A percentile compares a stretch with the other conserved stretches of the same genome.
These are phyloP conservation scores for Andrographis paniculata DNA, from an alignment of 305 asterid species.

Conservation along the genomic window DNA sequence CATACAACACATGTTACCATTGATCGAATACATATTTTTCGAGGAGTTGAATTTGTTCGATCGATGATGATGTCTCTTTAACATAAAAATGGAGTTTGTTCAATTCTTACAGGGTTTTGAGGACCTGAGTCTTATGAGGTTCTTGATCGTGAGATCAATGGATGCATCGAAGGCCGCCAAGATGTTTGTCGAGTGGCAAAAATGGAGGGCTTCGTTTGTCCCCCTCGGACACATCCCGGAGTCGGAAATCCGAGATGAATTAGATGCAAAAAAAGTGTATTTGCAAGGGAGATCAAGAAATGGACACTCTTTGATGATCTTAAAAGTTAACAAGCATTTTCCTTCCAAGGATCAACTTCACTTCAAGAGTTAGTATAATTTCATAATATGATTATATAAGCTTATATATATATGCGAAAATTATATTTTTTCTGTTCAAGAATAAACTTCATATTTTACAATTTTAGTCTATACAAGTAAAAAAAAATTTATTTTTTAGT, in stretches of 20 bases:
- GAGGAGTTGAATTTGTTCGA: not conserved
- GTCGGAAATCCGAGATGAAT: slow-evolving; percentile 50
- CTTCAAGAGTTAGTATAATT: slow-evolving; percentile 83
- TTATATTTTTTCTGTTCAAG: no score
- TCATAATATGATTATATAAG: not conserved
- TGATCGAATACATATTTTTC: no score
- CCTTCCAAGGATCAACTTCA: slow-evolving; percentile 63
- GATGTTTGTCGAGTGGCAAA: slow-evolving; percentile 73
- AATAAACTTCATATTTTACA: no score
- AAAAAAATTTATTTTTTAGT: no score
- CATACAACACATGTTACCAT: not conserved
- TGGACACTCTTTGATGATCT: slow-evolving; percentile 43
- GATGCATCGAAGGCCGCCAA: slow-evolving; percentile 66
- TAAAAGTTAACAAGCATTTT: slow-evolving; percentile 41
- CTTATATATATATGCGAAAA: not conserved
- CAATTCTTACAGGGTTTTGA: slow-evolving; percentile 37
- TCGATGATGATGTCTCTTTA: no score
- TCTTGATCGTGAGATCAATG: slow-evolving; percentile 85
- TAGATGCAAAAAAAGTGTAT: slow-evolving; percentile 34
- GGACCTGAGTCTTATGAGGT: slow-evolving; percentile 57
- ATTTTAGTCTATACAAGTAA: no score
- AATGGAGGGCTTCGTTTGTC: slow-evolving; percentile 70
- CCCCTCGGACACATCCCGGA: slow-evolving; percentile 56
- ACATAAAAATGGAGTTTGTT: not conserved
- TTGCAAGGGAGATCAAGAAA: slow-evolving; percentile 44